These are phyloP conservation scores for Sarocladium kiliense DNA, from an alignment of 2,329 filamentous ascomycete species.

Conservation along the genomic window DNA sequence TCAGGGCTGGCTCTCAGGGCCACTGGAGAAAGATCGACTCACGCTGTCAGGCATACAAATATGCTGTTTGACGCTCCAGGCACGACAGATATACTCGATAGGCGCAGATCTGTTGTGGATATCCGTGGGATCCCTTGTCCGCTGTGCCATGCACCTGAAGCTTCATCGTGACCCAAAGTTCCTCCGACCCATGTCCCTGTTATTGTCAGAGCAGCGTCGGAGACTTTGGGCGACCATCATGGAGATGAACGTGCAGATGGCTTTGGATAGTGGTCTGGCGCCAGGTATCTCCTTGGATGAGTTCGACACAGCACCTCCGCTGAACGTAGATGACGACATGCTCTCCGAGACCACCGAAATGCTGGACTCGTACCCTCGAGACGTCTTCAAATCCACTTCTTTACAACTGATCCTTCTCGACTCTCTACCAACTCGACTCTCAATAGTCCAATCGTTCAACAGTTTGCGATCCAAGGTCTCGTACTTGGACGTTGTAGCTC, in stretches of 20 bases:
- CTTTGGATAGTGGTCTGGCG: slow-evolving; percentile 33
- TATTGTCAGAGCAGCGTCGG: slow-evolving; percentile 33
- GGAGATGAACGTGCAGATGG: slow-evolving; percentile 32
- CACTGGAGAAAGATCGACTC: slow-evolving; percentile 27
- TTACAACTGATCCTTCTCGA: slow-evolving; percentile 30
- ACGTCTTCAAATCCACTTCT: slow-evolving; percentile 23
- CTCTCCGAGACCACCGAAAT: slow-evolving; percentile 14
- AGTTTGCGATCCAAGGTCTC: slow-evolving; percentile 25
- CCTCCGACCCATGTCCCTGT: slow-evolving; percentile 26
- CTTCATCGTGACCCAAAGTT: slow-evolving; percentile 37
- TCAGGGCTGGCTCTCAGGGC: slow-evolving; percentile 34
- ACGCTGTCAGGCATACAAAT: slow-evolving; percentile 31
- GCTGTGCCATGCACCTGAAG: slow-evolving; percentile 39
- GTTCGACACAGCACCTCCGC: slow-evolving; percentile 32
- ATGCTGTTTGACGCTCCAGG: slow-evolving; percentile 32
- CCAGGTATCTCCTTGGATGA: slow-evolving; percentile 32
- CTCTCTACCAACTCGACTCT: slow-evolving; percentile 29
- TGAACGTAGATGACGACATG: slow-evolving; percentile 29
- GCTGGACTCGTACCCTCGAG: slow-evolving; percentile 10
- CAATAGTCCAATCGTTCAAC: slow-evolving; percentile 28
- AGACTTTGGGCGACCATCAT: slow-evolving; percentile 39
- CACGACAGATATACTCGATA: slow-evolving; percentile 34
- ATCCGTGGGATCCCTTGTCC: slow-evolving; percentile 33
- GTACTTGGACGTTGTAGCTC: slow-evolving; percentile 27
- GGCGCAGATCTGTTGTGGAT: slow-evolving; percentile 37